These are phyloP conservation scores for Gynostemma pentaphyllum DNA, from an alignment of 306 rosid species.

Conservation along the genomic window DNA sequence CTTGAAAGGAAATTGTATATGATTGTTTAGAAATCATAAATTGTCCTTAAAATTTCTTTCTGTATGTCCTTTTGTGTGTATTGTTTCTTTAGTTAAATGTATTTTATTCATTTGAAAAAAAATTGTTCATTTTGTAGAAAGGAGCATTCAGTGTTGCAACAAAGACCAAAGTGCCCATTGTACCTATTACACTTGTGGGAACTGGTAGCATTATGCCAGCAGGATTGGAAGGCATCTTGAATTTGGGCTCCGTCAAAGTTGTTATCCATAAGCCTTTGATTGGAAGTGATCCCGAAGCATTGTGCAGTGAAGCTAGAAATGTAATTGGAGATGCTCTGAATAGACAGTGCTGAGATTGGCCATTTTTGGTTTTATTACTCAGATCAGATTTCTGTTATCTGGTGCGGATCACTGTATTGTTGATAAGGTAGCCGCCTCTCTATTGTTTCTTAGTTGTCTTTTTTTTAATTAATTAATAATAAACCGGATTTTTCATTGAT, in stretches of 20 bases:
- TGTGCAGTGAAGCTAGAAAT: slow-evolving; percentile 64
- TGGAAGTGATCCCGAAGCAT: slow-evolving; percentile 43
- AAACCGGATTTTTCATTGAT: too few species aligned
- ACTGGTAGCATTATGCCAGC: slow-evolving; percentile 89
- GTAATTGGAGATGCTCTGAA: slow-evolving; percentile 41
- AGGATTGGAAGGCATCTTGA: slow-evolving; percentile 65
- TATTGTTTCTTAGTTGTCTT: neutral
- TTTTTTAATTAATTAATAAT: too few species aligned
- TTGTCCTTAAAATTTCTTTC: neutral
- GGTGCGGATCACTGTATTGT: neutral
- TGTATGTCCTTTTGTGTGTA: neutral
- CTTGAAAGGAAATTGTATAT: neutral
- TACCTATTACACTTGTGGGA: slow-evolving; percentile 84
- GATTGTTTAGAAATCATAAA: neutral
- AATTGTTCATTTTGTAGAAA: slow-evolving; percentile 45
- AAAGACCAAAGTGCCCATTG: slow-evolving; percentile 62
- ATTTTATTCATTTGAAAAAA: too few species aligned
- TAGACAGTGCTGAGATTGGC: slow-evolving; percentile 26
- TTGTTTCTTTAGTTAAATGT: neutral
- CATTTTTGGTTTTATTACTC: slow-evolving; percentile 15
- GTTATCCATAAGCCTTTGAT: slow-evolving; percentile 60
- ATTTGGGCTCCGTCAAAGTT: slow-evolving; percentile 61
- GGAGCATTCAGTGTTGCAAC: slow-evolving; percentile 95
- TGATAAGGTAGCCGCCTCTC: neutral
- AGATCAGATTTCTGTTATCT: slow-evolving; percentile 4